Conservation (phyloP, 495 filamentous ascomycete species). For the Podospora conica region DNA sequence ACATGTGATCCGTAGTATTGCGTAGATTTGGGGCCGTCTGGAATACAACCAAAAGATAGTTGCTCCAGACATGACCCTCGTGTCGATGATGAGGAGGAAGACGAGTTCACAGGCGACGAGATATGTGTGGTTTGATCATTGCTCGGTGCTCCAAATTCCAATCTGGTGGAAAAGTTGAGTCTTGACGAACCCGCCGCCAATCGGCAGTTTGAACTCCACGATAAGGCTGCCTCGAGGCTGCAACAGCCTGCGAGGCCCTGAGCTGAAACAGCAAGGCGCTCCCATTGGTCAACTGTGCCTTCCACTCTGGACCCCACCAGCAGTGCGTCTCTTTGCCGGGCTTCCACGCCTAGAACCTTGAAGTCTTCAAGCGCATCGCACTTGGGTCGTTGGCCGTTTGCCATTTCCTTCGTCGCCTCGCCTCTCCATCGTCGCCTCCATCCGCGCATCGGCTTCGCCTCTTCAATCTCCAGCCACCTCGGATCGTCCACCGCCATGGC, state of each 20-base stretch:
- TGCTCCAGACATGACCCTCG: no score
- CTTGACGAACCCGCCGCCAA: background rate
- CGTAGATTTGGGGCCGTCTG: no score
- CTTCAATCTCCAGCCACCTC: background rate
- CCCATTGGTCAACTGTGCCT: background rate
- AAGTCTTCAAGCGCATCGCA: background rate
- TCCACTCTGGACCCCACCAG: background rate
- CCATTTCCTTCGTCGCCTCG: background rate
- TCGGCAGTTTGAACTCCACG: background rate
- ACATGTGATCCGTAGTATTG: no score
- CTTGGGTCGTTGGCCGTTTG: background rate
- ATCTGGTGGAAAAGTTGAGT: no score
- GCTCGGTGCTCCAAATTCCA: no score
- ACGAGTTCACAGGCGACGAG: background rate
- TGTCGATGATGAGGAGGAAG: no score
- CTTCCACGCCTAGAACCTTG: background rate
- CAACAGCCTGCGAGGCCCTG: background rate
- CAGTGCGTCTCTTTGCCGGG: background rate
- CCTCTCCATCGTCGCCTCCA: background rate
- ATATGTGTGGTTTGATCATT: background rate
- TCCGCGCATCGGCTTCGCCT: background rate
- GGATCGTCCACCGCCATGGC: slow-evolving; percentile 5
- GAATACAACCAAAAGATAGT: no score
- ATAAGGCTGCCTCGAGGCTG: no score
- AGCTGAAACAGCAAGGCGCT: background rate